Conservation (phyloP, 257 asterid genomes). For the Scutellaria galericulata region DNA sequence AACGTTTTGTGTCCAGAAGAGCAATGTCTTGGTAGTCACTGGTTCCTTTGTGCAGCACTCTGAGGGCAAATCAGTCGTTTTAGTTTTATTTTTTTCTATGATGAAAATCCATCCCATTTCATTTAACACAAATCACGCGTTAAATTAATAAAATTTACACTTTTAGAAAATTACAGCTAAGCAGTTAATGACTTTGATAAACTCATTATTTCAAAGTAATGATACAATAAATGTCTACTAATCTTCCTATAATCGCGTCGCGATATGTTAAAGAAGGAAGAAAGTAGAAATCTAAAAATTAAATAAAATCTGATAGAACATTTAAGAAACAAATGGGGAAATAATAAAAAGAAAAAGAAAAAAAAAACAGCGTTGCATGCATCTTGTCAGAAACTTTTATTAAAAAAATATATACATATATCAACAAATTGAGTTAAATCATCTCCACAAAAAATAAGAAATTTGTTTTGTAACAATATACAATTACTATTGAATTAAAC, state of each 20-base stretch:
- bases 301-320: background rate
- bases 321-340: background rate
- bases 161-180: constrained; percentile 3
- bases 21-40: constrained; percentile 96
- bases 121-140: constrained; percentile 24
- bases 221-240: background rate
- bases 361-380: no score
- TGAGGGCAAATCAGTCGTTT: constrained; percentile 30
- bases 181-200: background rate
- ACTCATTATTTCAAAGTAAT: constrained; percentile 30
- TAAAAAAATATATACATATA: no score
- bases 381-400: no score
- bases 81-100: background rate
- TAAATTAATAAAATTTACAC: background rate
- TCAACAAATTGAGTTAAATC: no score
- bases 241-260: background rate
- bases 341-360: no score
- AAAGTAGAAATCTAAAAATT: background rate
- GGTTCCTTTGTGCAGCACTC: constrained; percentile 87
- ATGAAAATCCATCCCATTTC: background rate
- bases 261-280: background rate
- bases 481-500: no score
- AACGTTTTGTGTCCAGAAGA: constrained; percentile 85
- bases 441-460: no score
- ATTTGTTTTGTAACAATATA: no score